Base-by-base conservation (phyloP, 768 basidiomycete species). In the Cyclocybe aegerita region DNA sequence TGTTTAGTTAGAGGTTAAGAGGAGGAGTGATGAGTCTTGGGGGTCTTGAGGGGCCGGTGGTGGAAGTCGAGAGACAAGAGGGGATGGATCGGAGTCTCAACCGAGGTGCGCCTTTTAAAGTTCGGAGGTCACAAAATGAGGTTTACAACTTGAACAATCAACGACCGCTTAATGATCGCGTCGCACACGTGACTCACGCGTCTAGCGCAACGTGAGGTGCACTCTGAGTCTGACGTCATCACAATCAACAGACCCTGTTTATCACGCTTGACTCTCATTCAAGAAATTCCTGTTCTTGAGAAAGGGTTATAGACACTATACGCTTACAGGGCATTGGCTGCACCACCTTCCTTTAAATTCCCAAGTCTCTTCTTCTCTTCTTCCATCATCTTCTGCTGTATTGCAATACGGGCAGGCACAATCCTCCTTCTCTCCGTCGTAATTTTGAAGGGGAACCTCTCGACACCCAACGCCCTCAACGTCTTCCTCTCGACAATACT, bases 401-500 rank as follows among this genome's bases (percentile, higher is more conserved):
- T 58, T 51, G 60, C 57, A 17, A 77, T 66, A 15, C 81, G 70
- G 36, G 66, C 67, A 33, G 83, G 80, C 8, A 78, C 73, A 49
- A 84, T 61, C 46, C 52, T 64, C 53, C 72, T 66, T 50, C 82
- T 68, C 60, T 76, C 79, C 1, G 75, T 75, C 11, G 76, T 73
- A 17, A 72, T 68, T 56, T 65, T 67, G 61, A 76, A 83, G 7
- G 77, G 74, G 4, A 78, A 58, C 33, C 62, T 53, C 7, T 80
- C 74, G 7, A 74, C 70, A 0, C 81, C 79, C 30, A 85, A 67
- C 29, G 76, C 81, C 48, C 65, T 70, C 39, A 85, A 54, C 31
- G 82, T 85, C 70, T 81, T 83, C 54, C 64, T 70, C 61, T 85
- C 84, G 11, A 85, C 83, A 9, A 85, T 56, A 50, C 78, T 82